phyloP scores from a whole-genome alignment of 2,329 filamentous ascomycete genomes.

The Fusarium sp. region DNA sequence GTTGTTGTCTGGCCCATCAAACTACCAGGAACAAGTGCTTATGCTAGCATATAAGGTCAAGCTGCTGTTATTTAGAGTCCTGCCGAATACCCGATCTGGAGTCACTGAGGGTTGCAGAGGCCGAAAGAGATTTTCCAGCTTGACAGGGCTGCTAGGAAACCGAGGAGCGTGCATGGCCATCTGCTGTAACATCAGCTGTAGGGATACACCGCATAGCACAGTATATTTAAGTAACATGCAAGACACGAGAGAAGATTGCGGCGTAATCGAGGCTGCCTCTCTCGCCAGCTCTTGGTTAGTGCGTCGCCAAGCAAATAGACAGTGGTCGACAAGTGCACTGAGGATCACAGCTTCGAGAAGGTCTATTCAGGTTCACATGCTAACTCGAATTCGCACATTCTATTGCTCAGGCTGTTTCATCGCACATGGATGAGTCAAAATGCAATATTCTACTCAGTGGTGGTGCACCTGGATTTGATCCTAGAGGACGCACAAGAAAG shows the following conservation, averaged over 20 bases:
- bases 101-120: not conserved
- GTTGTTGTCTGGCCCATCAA: not conserved
- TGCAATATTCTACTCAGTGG: not conserved
- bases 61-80: not conserved
- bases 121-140: not conserved
- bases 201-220: not conserved
- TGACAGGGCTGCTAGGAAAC: not conserved
- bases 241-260: not conserved
- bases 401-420: not conserved
- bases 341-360: conserved; percentile 6
- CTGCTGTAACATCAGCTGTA: not conserved
- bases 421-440: not conserved
- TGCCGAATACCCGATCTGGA: not conserved
- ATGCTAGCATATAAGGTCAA: not conserved
- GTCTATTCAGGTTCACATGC: not conserved
- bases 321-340: not conserved
- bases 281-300: not conserved
- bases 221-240: not conserved
- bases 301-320: not conserved
- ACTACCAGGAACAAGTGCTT: not conserved
- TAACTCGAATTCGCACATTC: not conserved
- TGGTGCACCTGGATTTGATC: conserved; percentile 12
- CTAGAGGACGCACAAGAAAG: conserved; percentile 11
- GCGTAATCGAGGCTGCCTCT: not conserved
- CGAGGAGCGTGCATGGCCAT: too few species aligned